phyloP scores from a whole-genome alignment of 208 protist genomes.

The Sergeia podlipaevii region DNA sequence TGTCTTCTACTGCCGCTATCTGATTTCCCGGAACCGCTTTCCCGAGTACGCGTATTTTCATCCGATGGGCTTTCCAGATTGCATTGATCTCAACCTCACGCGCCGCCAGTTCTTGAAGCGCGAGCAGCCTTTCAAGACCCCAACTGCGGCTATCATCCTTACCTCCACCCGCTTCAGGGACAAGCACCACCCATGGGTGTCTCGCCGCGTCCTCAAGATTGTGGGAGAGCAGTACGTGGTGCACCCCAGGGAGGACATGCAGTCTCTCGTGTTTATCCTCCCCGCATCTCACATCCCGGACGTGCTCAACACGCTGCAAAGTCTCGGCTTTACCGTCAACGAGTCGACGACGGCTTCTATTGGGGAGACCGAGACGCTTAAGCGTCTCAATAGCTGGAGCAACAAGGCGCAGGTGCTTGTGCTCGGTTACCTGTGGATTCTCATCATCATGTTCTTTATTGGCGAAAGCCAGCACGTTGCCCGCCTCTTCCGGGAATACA shows the following conservation, averaged over 20 bases:
- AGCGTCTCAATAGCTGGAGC: conserved; percentile 56
- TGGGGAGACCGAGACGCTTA: conserved; percentile 44
- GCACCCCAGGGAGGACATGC: conserved; percentile 63
- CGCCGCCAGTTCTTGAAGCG: conserved; percentile 68
- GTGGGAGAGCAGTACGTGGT: conserved; percentile 78
- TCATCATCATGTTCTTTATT: conserved; percentile 61
- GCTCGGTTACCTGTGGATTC: conserved; percentile 72
- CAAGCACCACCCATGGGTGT: conserved; percentile 63
- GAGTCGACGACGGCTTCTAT: conserved; percentile 51
- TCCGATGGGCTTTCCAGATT: conserved; percentile 80
- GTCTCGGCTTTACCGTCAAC: conserved; percentile 61
- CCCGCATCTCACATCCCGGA: conserved; percentile 59
- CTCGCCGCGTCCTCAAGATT: conserved; percentile 44
- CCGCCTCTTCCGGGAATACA: conserved; percentile 70
- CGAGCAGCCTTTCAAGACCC: conserved; percentile 77
- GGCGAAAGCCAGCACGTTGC: conserved; percentile 57
- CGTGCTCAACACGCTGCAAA: conserved; percentile 65
- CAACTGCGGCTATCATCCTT: conserved; percentile 51
- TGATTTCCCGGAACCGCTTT: conserved; percentile 47
- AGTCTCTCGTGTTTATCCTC: conserved; percentile 77
- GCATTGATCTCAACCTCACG: conserved; percentile 72
- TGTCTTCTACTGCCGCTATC: conserved; percentile 63
- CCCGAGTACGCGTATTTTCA: conserved; percentile 83
- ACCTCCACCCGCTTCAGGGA: conserved; percentile 61
- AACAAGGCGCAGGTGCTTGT: conserved; percentile 59